Percentiles rank a stretch among this genome's conserved stretches.
Evolutionary conservation across 225 moss, liverwort and hornwort species (phyloP).

Genomic region (Bryoerythrophyllum caledonicum): DNA sequence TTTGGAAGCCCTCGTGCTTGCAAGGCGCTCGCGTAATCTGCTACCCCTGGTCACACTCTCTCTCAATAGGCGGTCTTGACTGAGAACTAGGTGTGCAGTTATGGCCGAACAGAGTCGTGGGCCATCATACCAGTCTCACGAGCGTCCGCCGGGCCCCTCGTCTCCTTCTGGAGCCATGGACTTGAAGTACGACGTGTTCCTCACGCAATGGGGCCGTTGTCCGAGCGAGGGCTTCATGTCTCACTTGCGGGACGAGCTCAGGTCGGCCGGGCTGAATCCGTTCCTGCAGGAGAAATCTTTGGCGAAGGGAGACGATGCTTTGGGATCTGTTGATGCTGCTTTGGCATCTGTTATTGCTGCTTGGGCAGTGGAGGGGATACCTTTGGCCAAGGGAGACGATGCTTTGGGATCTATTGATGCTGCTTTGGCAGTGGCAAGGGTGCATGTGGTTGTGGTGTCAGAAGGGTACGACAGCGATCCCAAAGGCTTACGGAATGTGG

Average conservation of each 20-base stretch:
- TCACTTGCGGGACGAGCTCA: background rate
- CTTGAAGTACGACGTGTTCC: background rate
- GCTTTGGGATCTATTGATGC: background rate
- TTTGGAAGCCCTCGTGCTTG: no score
- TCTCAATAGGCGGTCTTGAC: background rate
- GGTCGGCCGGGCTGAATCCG: background rate
- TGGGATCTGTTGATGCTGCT: no score
- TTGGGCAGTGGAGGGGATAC: no score
- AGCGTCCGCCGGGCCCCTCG: no score
- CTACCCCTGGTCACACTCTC: background rate
- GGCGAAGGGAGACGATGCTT: no score
- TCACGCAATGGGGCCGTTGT: background rate
- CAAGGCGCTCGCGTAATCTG: no score
- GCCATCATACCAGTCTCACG: background rate
- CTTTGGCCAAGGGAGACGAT: no score
- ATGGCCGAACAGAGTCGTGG: background rate
- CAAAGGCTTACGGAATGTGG: background rate
- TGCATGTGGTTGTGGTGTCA: constrained; percentile 14
- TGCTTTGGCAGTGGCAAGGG: background rate
- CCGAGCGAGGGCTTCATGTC: background rate
- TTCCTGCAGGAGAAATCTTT: background rate
- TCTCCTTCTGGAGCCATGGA: background rate
- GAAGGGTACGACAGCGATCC: background rate
- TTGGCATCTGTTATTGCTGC: no score
- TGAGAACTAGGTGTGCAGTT: background rate